Conservation (phyloP, 129 eudicot species). For the Flaveria trinervia region DNA sequence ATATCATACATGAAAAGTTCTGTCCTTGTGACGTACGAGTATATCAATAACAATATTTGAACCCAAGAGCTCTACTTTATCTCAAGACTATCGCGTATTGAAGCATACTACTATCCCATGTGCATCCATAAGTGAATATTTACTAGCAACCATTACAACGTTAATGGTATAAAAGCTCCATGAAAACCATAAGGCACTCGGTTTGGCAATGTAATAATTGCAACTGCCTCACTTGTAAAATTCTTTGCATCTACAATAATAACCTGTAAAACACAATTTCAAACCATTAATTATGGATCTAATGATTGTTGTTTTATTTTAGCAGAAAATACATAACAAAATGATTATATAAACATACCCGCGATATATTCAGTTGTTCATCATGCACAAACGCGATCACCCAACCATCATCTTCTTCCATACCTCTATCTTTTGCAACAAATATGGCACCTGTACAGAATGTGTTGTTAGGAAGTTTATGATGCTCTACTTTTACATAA, state of each 20-base stretch:
- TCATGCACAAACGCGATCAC: slow-evolving; percentile 47
- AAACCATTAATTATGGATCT: background rate
- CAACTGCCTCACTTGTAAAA: slow-evolving; percentile 45
- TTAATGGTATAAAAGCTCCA: slow-evolving; percentile 51
- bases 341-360: slow-evolving; percentile 15
- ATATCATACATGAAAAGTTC: too few relatives aligned
- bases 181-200: slow-evolving; percentile 70
- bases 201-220: slow-evolving; percentile 39
- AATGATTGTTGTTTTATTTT: background rate
- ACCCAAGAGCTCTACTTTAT: too few relatives aligned
- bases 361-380: slow-evolving; percentile 39
- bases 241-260: slow-evolving; percentile 45
- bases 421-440: slow-evolving; percentile 43
- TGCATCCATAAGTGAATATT: background rate
- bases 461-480: slow-evolving; percentile 43
- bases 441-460: slow-evolving; percentile 57
- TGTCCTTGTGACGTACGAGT: background rate
- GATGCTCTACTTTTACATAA: slow-evolving; percentile 47
- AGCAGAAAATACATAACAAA: background rate
- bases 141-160: background rate
- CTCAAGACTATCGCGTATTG: too few relatives aligned
- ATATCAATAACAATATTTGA: background rate
- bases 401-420: slow-evolving; percentile 66
- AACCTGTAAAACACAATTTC: slow-evolving; percentile 31
- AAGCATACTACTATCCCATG: background rate